Evolutionary conservation across 768 basidiomycete species (phyloP).

Genomic region (Tricholomella constricta): DNA sequence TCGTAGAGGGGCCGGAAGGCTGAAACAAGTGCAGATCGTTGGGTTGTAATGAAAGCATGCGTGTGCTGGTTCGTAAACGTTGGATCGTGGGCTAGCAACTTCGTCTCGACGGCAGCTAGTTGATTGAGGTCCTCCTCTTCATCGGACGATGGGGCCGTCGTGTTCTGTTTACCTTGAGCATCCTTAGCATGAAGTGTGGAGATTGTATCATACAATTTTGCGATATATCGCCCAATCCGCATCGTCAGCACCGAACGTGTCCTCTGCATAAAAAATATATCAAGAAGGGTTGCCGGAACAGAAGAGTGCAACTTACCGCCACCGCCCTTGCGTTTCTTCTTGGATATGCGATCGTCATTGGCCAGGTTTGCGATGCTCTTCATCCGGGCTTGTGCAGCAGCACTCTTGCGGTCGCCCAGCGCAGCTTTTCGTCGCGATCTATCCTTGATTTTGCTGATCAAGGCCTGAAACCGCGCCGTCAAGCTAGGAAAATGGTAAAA

Average conservation of each 20-base stretch:
- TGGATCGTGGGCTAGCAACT: constrained; percentile 83
- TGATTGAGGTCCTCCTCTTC: constrained; percentile 87
- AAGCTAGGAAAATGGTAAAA: neutral
- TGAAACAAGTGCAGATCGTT: constrained; percentile 81
- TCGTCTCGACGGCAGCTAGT: constrained; percentile 74
- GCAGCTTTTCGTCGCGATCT: constrained; percentile 78
- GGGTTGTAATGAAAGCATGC: constrained; percentile 72
- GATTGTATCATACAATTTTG: constrained; percentile 70
- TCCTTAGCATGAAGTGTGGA: neutral
- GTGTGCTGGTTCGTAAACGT: constrained; percentile 82
- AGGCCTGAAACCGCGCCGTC: constrained; percentile 42
- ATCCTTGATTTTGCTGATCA: constrained; percentile 87
- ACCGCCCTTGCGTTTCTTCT: constrained; percentile 82
- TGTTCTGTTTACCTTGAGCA: constrained; percentile 52
- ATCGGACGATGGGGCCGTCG: constrained; percentile 71
- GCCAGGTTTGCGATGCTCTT: constrained; percentile 93
- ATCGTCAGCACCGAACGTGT: constrained; percentile 91
- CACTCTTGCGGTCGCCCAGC: constrained; percentile 88
- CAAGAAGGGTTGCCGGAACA: neutral
- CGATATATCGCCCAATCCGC: constrained; percentile 98
- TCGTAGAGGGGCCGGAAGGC: constrained; percentile 83
- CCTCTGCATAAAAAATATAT: constrained; percentile 53
- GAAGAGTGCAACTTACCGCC: constrained; percentile 53
- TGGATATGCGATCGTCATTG: constrained; percentile 78
- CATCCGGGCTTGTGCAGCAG: constrained; percentile 94